Evolutionary conservation across 441 rosid species (phyloP), one percentile per base, ranked within the genome.

Genomic region (Syzygium syzygioides): DNA sequence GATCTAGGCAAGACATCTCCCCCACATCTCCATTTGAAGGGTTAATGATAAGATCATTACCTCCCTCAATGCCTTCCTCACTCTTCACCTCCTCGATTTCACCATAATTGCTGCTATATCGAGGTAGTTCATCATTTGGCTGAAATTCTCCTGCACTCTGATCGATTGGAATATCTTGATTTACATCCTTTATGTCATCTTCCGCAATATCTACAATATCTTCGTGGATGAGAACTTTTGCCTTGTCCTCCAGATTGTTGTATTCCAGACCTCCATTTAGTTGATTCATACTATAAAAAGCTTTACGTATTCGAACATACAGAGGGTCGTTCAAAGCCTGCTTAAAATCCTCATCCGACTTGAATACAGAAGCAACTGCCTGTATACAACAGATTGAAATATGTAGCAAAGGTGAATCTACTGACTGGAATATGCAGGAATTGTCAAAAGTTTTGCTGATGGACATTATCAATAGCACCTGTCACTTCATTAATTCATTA

Each of bases 41-140:
- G 52, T 41, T 25, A 41, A 41, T 23, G 83, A 23, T 41, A 23
- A 23, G 52, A 76, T 68, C 66, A 64, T 76, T 71, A 84, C 45
- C 88, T 56, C 90, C 92, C 79, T 88, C 93, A 15, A 84, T 80
- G 62, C 56, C 86, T 85, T 71, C 91, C 76, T 87, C 93, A 87
- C 90, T 88, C 55, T 91, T 93, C 89, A 95, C 97, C 93, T 95
- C 98, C 92, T 92, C 95, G 14, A 94, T 96, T 92, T 96, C 99
- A 85, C 87, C 87, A 89, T 88, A 90, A 80, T 86, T 79, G 89
- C 92, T 93, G 91, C 86, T 89, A 64, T 88, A 86, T 54, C 62
- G 76, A 85, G 87, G 89, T 71, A 26, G 55, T 20, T 71, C 86
- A 34, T 48, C 79, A 23, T 86, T 91, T 55, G 52, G 64, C 85